Evolutionary conservation across 305 asterid genomes (phyloP), one percentile per base, ranked within the genome.

Genomic region (Ilex paraguariensis): DNA sequence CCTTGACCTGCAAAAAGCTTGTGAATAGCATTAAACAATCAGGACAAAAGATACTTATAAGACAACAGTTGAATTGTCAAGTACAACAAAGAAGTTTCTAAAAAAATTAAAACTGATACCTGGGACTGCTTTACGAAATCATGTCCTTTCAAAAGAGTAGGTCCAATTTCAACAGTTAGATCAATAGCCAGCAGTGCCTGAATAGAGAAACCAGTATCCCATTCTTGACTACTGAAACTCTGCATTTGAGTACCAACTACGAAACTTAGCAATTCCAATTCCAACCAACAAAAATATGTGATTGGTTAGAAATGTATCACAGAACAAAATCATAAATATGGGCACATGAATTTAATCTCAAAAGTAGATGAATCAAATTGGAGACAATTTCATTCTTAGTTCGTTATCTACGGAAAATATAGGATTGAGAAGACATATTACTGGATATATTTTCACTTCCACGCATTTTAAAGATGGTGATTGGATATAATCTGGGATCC

Each of bases 201-300:
- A 63, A 91, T 62, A 5, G 96, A 87, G 46, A 91, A 84, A 56
- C 89, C 84, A 3, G 96, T 77, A 71, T 91, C 98, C 98, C 96
- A 91, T 54, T 79, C 56, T 68, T 91, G 98, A 61, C 96, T 91
- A 12, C 98, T 95, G 62, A 79, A 83, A 70, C 89, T 83, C 95
- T 91, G 86, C 66, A 74, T 64, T 71, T 15, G 32, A 51, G 58
- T 28, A n/a, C 50, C 42, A 62, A 12, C 52, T 0, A 46, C 10
- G 52, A 46, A 46, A 13, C 15, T 46, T 13, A 46, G 52, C 13
- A 4, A 36, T 36, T 36, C 42, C 13, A 4, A 36, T 36, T 36
- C 42, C 6, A 36, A 36, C 9, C 42, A 2, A 36, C 42, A 36
- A 36, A 4, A 4, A 0, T 36, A 8, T 4, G 9, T 36, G 42